Base-by-base conservation (phyloP, 371 early-diverging fungal genomes). In the Nematocida sp. region DNA sequence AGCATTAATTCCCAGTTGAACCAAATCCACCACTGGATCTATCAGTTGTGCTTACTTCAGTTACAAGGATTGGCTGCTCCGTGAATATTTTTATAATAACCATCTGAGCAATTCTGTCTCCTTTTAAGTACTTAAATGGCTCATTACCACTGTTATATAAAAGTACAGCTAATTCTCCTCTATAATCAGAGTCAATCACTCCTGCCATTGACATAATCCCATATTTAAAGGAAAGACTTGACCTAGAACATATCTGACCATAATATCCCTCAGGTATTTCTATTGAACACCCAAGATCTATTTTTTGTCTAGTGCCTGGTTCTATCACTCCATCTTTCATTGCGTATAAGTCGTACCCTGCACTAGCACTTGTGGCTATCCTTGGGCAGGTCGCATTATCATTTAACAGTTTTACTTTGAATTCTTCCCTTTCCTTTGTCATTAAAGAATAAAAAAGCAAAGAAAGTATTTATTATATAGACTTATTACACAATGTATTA, bases 61-160 rank as follows among this genome's bases (percentile, higher is more conserved):
- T 83, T 0, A 94, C 92, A 84, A 92, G 92, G 2, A 89, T 85
- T 0, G 94, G 90, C 6, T 91, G 90, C 6, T 94, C 93, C 1
- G 91, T 92, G 61, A 85, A 89, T 44, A 95, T 93, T 60, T 89
- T 88, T 84, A 94, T 95, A 33, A 96, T 88, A 42, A 96, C 90
- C 69, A 96, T 86, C 87, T 96, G 96, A n/a, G 97, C 97, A 86
- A 97, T 90, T 72, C 97, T 90, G 85, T 96, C 97, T 15, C 96
- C 96, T 58, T 90, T 87, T 58, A 90, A 89, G 66, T 95, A 89
- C 84, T 50, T 18, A 58, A 78, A 70, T n/a, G 39, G 39, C 5
- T 4, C 91, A 0, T 86, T 83, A 44, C 92, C 89, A 47, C 90
- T 92, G 88, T 97, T 97, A 84, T 94, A 95, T 85, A 96, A 78